A percentile compares a stretch with the other conserved stretches of the same genome.
Conservation (phyloP, 768 basidiomycete species). For the Trametes cubensis region DNA sequence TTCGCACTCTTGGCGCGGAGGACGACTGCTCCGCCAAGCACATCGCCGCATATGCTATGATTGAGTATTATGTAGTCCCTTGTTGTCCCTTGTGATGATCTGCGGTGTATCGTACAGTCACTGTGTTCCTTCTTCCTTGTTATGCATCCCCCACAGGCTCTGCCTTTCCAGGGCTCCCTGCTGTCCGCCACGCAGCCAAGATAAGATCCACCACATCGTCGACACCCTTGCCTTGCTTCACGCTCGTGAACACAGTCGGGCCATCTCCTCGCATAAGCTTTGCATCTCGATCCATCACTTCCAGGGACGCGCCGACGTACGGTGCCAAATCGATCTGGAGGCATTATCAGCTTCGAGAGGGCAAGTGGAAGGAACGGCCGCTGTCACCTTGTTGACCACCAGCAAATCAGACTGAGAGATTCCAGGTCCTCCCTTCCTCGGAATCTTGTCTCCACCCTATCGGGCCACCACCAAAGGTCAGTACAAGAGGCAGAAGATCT, state of each 20-base stretch:
- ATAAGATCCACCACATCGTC: constrained; percentile 82
- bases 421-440: constrained; percentile 96
- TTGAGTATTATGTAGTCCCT: too few relatives aligned
- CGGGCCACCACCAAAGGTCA: not conserved
- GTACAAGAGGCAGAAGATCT: not conserved
- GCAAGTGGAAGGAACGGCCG: not conserved
- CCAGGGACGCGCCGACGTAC: constrained; percentile 88
- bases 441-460: constrained; percentile 97
- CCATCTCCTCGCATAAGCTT: constrained; percentile 93
- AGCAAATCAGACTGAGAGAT: constrained; percentile 95
- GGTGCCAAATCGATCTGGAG: constrained; percentile 88
- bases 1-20: too few relatives aligned
- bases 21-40: not conserved
- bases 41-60: not conserved
- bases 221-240: constrained; percentile 77
- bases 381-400: constrained; percentile 87
- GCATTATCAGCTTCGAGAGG: not conserved
- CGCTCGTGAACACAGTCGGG: constrained; percentile 88
- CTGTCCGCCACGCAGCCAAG: constrained; percentile 84
- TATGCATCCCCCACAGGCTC: constrained; percentile 34
- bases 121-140: not conserved
- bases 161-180: constrained; percentile 70
- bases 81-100: too few relatives aligned
- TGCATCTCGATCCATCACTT: constrained; percentile 93
- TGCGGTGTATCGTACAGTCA: too few relatives aligned